Conservation (phyloP, 169 alveolate species). For the Eimeria zaria region DNA sequence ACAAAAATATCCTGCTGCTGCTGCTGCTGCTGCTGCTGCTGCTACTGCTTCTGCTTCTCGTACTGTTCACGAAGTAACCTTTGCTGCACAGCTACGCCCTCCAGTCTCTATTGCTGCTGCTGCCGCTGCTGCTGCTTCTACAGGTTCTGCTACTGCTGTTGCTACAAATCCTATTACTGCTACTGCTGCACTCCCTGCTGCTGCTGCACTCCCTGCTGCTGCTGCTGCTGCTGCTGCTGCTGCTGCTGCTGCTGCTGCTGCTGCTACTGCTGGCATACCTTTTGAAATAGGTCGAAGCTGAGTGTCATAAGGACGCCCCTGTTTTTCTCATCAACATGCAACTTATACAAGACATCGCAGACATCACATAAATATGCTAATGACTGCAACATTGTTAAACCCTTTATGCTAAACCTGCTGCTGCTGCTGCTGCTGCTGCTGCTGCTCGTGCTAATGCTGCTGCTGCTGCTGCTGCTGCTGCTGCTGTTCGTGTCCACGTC, state of each 20-base stretch:
- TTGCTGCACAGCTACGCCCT: too few relatives aligned
- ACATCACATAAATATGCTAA: conserved; percentile 72
- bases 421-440: conserved; percentile 73
- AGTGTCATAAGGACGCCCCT: conserved; percentile 75
- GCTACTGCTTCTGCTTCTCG: too few relatives aligned
- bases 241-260: conserved; percentile 18
- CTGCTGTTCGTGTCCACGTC: conserved; percentile 23
- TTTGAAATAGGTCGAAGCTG: conserved; percentile 78
- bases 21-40: conserved; percentile 20
- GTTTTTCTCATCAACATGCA: conserved; percentile 80
- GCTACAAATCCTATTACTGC: background rate
- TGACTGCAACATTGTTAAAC: conserved; percentile 37
- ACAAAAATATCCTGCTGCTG: conserved; percentile 23
- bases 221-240: conserved; percentile 13
- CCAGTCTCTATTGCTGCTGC: too few relatives aligned
- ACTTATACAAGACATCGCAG: conserved; percentile 80
- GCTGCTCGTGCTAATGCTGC: too few relatives aligned
- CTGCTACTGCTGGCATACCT: conserved; percentile 32
- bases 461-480: too few relatives aligned
- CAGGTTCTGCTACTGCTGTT: too few relatives aligned
- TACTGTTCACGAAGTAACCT: background rate
- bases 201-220: background rate
- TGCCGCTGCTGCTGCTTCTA: background rate
- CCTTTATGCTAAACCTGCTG: conserved; percentile 34
- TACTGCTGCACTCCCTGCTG: background rate